Evolutionary conservation across 148 eudicot genomes (phyloP), one percentile per base, ranked within the genome.

Genomic region (Persicaria maculosa): DNA sequence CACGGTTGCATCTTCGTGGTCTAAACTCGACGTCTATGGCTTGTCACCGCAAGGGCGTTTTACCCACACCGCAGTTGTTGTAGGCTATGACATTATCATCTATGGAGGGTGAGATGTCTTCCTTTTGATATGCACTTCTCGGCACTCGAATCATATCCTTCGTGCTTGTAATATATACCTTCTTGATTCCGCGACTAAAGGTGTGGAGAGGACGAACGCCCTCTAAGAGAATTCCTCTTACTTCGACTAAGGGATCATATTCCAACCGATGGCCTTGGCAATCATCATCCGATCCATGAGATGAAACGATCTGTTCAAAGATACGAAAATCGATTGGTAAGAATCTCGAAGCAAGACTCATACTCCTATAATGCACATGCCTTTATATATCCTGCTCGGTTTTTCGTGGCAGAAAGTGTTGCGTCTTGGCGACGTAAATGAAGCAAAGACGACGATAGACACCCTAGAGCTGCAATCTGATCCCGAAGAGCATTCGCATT

Each of bases 191-290:
- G 12, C 4, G 0, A 16, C 7, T 48, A 16, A 40, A 94, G 98
- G 57, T 94, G 98, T 58, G 98, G 98, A 40, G 98, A 91, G 84
- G 97, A 91, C 40, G 98, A 94, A 72, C 96, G 88, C 9, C 97
- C 97, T 7, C 82, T 90, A 57, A 85, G 88, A 43, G 98, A 94
- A 77, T 79, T 94, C 45, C 74, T 91, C 59, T 76, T 94, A 71
- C 72, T 94, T 79, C 98, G 86, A 76, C 88, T 89, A 40, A 91
- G 86, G 11, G 43, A 65, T 6, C 70, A 65, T 14, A 15, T 3
- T 61, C 68, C 68, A 9, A 75, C 87, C 84, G 86, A 80, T 62
- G 52, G 68, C 57, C 82, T 84, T 6, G 89, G 88, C 10, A 72
- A 76, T 31, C 44, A 70, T 40, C 77, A 77, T 74, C 81, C 80